Base-by-base conservation (phyloP, 148 eudicot species). In the Cornus kousa region DNA sequence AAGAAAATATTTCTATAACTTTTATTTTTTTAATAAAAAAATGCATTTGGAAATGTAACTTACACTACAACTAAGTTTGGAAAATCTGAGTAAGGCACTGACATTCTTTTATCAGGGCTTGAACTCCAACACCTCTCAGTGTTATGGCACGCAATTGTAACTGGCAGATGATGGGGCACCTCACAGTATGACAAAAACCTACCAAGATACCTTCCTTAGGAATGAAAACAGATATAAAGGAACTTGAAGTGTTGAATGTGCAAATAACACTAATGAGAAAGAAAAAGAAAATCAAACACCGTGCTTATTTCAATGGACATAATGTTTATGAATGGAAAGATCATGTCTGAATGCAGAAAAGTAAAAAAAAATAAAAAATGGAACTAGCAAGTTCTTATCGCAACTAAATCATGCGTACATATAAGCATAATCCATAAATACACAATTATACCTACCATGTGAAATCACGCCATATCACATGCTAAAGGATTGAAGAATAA, bases 101-200 rank as follows among this genome's bases (percentile, higher is more conserved):
- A 83, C 46, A 76, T 82, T 86, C 98, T 90, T 74, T 89, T 82
- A 71, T 84, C 88, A 67, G 82, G 90, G 85, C 82, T 79, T 40
- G 83, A 79, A 86, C 94, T 91, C 98, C 98, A 95, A 86, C 98
- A 91, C 85, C 86, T 88, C 75, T 88, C 97, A 71, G 90, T 83
- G 78, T 86, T 88, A 81, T 95, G 98, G 80, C 98, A 91, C 48
- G 91, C 97, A 71, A 95, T 82, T 73, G 96, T 92, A 74, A 95
- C 87, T 6, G 97, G 97, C 31, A 95, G 86, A 80, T 89, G 88
- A 73, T 81, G 68, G 53, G 98, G 97, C 81, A 95, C 93, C 76
- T 81, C 81, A 85, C 98, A 95, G 82, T 86, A 88, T 24, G 94
- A 87, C 78, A 95, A 80, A 86, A 95, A 95, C 98, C 98, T 95